phyloP scores from a whole-genome alignment of 2,329 filamentous ascomycete genomes.

The Fusarium luffae region DNA sequence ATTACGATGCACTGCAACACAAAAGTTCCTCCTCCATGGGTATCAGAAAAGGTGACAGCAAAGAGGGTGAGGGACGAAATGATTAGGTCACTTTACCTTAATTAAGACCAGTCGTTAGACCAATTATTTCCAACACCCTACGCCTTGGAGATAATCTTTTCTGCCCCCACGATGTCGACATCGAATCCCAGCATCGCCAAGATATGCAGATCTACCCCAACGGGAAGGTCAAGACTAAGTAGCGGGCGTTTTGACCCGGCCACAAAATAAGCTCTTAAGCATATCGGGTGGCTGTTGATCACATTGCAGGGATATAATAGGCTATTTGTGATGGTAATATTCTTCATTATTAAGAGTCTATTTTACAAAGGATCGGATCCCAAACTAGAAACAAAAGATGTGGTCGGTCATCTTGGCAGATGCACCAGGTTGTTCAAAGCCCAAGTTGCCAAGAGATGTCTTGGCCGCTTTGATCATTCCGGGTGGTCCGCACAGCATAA shows the following conservation, averaged over 20 bases:
- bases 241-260: constrained; percentile 17
- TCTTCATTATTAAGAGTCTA: neutral
- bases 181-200: constrained; percentile 29
- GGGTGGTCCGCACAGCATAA: constrained; percentile 70
- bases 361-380: neutral
- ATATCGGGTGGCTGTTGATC: constrained; percentile 15
- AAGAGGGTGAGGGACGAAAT: neutral
- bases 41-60: neutral
- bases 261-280: constrained; percentile 37
- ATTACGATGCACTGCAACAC: neutral
- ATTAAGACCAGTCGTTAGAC: fast-evolving
- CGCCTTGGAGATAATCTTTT: neutral
- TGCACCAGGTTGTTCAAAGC: constrained; percentile 62
- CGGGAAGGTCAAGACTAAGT: constrained; percentile 19
- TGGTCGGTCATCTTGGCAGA: constrained; percentile 65
- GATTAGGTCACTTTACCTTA: neutral
- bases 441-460: constrained; percentile 59
- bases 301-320: neutral
- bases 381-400: constrained; percentile 63
- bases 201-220: constrained; percentile 27
- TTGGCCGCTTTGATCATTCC: constrained; percentile 69
- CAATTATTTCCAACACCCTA: neutral
- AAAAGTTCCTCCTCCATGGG: neutral
- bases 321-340: neutral
- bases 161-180: constrained; percentile 24